Base-by-base conservation (phyloP, 2,329 filamentous ascomycete genomes). In the Macrophomina pseudophaseolina region DNA sequence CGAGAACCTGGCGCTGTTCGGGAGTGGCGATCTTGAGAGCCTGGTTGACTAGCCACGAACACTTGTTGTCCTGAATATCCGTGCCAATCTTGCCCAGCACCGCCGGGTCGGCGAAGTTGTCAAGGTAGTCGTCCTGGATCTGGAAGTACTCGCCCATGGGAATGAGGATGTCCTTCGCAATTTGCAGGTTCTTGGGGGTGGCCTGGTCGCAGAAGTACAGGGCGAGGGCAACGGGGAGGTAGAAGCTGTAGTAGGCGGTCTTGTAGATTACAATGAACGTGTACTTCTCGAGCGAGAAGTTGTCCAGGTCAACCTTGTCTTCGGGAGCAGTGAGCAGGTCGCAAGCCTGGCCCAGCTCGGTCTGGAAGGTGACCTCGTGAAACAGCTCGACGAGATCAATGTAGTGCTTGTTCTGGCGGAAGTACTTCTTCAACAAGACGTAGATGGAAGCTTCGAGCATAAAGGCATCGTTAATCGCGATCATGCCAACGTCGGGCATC, bases 1-100 rank as follows among this genome's bases (percentile, higher is more conserved):
- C 93, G 62, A 99, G 89, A 46, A 96, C 80, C 81, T 91, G 86
- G 76, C 93, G 89, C 86, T 99, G 95, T 79, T 94, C 93, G 1
- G 92, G 89, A 2, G 87, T 94, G 70, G 88, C 91, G 69, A 90
- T 86, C 78, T 89, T 86, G 68, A 99, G 85, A 54, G 95, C 95
- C 82, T 97, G 90, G 86, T 99, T 99, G 81, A 99, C 87, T 68
- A 99, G 84, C 95, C 95, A 99, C 49, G 92, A 96, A 86, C 95
- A 99, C 87, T 99, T 99, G 88, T 99, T 99, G 84, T 99, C 95
- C 86, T 94, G 90, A 80, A 99, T 99, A 76, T 99, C 95, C 68
- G 95, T 99, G 71, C 95, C 95, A 71, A 98, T 97, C 88, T 99
- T 99, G 80, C 95, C 95, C 78, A 99, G 95, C 75, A 93, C 88